phyloP scores from a whole-genome alignment of 371 early-diverging fungal genomes.

The Mucor indicus region DNA sequence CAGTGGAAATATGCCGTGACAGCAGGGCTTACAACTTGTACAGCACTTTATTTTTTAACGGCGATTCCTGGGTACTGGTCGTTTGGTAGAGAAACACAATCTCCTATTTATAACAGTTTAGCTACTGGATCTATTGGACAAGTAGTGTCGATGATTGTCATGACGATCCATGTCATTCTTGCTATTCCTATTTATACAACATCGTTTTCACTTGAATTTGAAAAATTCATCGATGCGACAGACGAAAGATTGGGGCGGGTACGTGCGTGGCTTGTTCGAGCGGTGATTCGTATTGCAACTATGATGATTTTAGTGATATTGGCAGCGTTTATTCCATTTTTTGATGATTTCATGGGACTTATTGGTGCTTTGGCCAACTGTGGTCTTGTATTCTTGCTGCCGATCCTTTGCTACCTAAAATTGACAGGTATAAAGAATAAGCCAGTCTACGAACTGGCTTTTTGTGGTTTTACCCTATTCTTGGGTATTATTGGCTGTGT shows the following conservation, averaged over 20 bases:
- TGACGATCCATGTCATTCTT: constrained; percentile 83
- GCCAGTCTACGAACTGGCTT: constrained; percentile 40
- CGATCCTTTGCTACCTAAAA: constrained; percentile 61
- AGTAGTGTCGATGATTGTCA: constrained; percentile 68
- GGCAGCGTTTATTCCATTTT: constrained; percentile 62
- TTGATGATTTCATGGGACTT: constrained; percentile 73
- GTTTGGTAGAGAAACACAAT: constrained; percentile 69
- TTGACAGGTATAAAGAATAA: constrained; percentile 54
- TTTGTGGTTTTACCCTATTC: constrained; percentile 52
- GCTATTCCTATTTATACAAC: constrained; percentile 84
- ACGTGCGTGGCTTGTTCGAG: constrained; percentile 49
- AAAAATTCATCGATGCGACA: constrained; percentile 42
- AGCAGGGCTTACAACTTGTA: constrained; percentile 68
- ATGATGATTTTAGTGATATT: constrained; percentile 50
- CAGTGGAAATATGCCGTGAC: constrained; percentile 74
- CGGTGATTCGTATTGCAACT: constrained; percentile 48
- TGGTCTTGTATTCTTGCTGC: constrained; percentile 68
- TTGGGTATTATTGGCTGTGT: constrained; percentile 59
- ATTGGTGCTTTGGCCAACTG: constrained; percentile 69
- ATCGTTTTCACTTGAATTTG: constrained; percentile 76
- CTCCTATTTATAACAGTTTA: constrained; percentile 77
- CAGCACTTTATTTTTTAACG: constrained; percentile 74
- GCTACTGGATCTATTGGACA: constrained; percentile 62
- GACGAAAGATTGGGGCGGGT: constrained; percentile 35
- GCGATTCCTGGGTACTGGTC: constrained; percentile 79